Base-by-base conservation (phyloP, 305 asterid species). In the Petunia hybrid region DNA sequence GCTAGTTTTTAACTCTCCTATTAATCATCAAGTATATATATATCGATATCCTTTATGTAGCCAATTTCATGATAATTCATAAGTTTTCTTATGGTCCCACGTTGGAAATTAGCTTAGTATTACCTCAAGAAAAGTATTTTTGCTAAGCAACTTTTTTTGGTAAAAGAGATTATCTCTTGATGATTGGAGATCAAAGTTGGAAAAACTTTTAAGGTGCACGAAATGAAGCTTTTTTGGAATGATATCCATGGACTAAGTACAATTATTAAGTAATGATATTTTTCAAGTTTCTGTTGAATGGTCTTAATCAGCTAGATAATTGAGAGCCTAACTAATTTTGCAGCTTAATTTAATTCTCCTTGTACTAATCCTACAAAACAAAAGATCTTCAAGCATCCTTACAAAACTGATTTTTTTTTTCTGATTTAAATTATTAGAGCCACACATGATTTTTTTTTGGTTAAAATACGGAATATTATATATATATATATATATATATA, bases 381-480 rank as follows among this genome's bases (percentile, higher is more conserved):
- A 62, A 43, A 71, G 40, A 77, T 60, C 69, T 77, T 7, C 70
- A 55, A 35, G 80, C 13, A 53, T 53, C 81, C 80, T 38, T 36
- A 78, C 81, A 79, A 36, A 66, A 63, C 48, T 79, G 41, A 53
- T 22, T 22, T 22, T 22, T 22, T 56, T 61, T 64, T 36, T 64
- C 63, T 36, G 16, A 61, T 77, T 64, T 77, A 36, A 60, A 62
- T 78, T 48, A 78, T 64, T 45, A 35, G 36, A 78, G 38, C 71
- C 74, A 78, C 71, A 59, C 59, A 12, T 77, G 81, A 61, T 77
- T 61, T n/a, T n/a, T n/a, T n/a, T n/a, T n/a, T n/a, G n/a, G n/a
- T n/a, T n/a, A n/a, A n/a, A n/a, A n/a, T n/a, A n/a, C n/a, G n/a
- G n/a, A n/a, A n/a, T n/a, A n/a, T n/a, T n/a, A n/a, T n/a, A n/a